Conservation (phyloP, 306 rosid species). For the Potentilla sterilis region DNA sequence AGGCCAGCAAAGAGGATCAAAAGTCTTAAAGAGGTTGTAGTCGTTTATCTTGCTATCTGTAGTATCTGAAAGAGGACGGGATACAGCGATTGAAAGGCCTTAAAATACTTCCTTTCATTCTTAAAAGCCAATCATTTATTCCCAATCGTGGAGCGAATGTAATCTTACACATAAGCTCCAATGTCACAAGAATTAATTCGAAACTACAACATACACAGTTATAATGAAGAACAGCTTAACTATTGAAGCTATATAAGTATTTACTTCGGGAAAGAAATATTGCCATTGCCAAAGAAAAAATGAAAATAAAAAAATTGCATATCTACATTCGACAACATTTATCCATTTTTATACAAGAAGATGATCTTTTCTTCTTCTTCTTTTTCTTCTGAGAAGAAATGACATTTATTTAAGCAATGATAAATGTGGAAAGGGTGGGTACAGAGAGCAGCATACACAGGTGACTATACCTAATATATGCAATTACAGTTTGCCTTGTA, state of each 20-base stretch:
- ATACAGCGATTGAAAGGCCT: neutral
- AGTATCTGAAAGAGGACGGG: neutral
- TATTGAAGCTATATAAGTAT: slow-evolving; percentile 1
- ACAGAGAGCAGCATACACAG: no score
- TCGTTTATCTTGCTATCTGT: neutral
- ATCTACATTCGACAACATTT: neutral
- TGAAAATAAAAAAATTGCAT: neutral
- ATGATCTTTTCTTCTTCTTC: neutral
- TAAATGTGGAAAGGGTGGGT: neutral
- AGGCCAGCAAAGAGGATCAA: neutral
- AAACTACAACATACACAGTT: neutral
- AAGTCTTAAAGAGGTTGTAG: neutral
- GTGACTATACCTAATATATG: neutral
- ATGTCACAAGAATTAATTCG: no score
- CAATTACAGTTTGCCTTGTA: neutral
- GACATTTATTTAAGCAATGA: neutral
- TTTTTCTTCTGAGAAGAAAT: neutral
- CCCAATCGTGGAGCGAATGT: neutral
- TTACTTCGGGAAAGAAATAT: neutral
- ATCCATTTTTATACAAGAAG: neutral
- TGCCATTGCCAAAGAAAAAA: neutral
- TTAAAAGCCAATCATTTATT: neutral
- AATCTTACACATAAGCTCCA: neutral
- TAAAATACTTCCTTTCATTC: neutral
- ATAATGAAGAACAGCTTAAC: neutral